Evolutionary conservation across 2,329 filamentous ascomycete species (phyloP).

Genomic region (Paraphoma chrysanthemicola): DNA sequence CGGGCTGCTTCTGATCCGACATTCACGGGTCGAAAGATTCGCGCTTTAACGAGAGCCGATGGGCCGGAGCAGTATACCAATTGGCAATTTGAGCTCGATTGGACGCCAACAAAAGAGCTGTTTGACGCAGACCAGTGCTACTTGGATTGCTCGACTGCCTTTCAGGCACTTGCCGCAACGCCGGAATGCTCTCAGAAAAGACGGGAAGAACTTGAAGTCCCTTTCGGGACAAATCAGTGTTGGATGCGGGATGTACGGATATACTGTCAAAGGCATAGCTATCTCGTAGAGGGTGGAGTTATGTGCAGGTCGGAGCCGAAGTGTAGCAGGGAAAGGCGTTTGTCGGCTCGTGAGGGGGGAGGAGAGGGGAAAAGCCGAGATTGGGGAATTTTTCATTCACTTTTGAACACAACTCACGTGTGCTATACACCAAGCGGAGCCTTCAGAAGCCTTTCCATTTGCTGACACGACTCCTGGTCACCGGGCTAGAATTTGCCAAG

Average conservation of each 20-base stretch:
- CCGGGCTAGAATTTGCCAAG: no score
- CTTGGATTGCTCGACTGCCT: background rate
- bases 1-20: background rate
- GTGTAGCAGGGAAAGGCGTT: no score
- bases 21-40: background rate
- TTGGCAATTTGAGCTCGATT: conserved; percentile 1
- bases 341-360: no score
- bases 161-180: background rate
- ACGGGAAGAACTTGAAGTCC: background rate
- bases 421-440: no score
- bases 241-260: background rate
- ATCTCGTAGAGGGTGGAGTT: background rate
- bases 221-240: background rate
- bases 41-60: background rate
- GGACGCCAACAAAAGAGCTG: background rate
- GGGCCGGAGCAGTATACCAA: conserved; percentile 1
- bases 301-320: no score
- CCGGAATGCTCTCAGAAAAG: background rate
- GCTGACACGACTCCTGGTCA: no score
- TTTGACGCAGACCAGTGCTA: background rate
- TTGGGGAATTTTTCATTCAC: no score
- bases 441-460: no score
- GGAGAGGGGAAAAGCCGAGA: no score
- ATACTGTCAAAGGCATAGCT: background rate
- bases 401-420: no score